phyloP scores from a whole-genome alignment of 2,329 filamentous ascomycete species.

The Purpureocillium takamizusanense region DNA sequence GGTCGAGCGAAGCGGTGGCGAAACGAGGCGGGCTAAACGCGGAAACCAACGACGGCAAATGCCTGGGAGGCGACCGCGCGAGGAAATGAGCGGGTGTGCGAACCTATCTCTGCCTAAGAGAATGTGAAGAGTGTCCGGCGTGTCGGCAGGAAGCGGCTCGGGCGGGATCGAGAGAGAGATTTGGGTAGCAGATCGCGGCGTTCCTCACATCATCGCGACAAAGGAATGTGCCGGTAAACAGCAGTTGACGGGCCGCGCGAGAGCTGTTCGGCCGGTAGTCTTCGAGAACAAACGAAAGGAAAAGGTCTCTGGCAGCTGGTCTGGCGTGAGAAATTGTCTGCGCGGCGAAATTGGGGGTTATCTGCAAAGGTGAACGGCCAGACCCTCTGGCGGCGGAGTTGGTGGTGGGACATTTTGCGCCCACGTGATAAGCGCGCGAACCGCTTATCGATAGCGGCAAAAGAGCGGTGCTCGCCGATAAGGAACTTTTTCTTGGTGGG shows the following conservation, averaged over 20 bases:
- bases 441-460: conserved; percentile 8
- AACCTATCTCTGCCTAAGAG: conserved; percentile 4
- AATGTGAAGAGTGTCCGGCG: conserved; percentile 1
- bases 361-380: conserved; percentile 6
- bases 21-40: not conserved
- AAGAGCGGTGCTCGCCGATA: conserved; percentile 19
- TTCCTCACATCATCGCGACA: conserved; percentile 29
- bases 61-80: no score
- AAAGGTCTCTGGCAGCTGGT: not conserved
- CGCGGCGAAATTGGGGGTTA: not conserved
- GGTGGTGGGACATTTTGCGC: conserved; percentile 29
- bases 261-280: not conserved
- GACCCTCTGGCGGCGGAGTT: conserved; percentile 16
- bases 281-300: not conserved
- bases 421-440: conserved; percentile 27
- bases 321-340: conserved; percentile 3
- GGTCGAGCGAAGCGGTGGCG: no score
- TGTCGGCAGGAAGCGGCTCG: conserved; percentile 15
- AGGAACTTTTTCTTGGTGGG: conserved; percentile 16
- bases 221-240: conserved; percentile 12
- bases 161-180: conserved; percentile 18
- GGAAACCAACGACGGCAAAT: not conserved
- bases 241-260: not conserved
- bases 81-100: no score
- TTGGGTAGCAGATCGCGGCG: conserved; percentile 19